Evolutionary conservation across 176 grass and related monocot genomes (phyloP).

Genomic region (Oryza nivara): DNA sequence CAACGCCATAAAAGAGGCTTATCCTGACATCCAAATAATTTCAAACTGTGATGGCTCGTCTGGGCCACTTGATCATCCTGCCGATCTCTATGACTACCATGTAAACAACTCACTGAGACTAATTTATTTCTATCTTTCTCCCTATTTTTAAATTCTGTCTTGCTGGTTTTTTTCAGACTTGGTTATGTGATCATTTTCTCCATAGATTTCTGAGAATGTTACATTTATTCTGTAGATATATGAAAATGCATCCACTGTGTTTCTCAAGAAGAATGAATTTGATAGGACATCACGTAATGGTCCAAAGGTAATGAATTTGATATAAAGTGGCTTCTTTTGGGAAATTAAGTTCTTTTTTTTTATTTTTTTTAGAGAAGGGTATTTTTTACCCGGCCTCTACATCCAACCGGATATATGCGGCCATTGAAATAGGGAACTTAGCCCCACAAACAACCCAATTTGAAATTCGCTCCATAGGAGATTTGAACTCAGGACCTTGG

Average conservation of each 20-base stretch:
- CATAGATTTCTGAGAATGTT: not conserved
- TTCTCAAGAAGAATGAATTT: constrained; percentile 58
- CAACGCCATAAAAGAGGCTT: constrained; percentile 57
- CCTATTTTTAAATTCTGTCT: not conserved
- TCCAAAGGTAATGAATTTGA: constrained; percentile 53
- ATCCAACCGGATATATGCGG: no score
- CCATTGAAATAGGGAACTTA: no score
- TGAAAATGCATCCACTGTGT: constrained; percentile 50
- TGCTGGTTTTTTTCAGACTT: no score
- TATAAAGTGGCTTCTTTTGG: no score
- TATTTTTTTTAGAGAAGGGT: no score
- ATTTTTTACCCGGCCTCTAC: no score
- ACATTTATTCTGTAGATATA: constrained; percentile 51
- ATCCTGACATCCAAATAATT: constrained; percentile 80
- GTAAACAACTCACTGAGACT: constrained; percentile 24
- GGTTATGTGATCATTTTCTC: no score
- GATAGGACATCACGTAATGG: constrained; percentile 53
- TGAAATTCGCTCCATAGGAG: no score
- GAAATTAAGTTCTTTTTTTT: not conserved
- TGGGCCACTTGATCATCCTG: constrained; percentile 69
- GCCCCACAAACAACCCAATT: no score
- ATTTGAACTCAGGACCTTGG: no score
- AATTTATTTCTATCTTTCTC: not conserved
- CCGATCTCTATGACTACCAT: constrained; percentile 80
- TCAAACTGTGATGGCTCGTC: constrained; percentile 77